A percentile compares a stretch with the other conserved stretches of the same genome.
Conservation (phyloP, 176 grass and related monocot species). For the Eremochloa ophiuroides region DNA sequence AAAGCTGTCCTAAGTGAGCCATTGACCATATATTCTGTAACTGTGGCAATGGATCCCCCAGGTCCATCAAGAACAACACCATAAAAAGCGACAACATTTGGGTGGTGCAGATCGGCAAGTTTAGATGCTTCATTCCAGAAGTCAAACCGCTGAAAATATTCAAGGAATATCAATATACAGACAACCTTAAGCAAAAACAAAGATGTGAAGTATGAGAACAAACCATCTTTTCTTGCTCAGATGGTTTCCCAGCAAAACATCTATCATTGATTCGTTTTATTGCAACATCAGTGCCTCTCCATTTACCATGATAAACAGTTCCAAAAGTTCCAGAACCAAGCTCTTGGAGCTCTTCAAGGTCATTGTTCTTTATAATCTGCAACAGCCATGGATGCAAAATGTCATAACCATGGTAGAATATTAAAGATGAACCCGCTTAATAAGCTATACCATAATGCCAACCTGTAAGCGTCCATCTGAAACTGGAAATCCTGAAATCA, state of each 20-base stretch:
- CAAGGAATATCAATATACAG: constrained; percentile 12
- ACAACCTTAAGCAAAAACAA: not conserved
- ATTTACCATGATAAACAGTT: constrained; percentile 99
- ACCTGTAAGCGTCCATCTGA: constrained; percentile 87
- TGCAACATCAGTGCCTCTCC: constrained; percentile 95
- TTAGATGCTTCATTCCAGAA: constrained; percentile 99
- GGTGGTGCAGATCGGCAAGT: constrained; percentile 86
- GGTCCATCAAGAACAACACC: constrained; percentile 94
- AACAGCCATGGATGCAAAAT: constrained; percentile 19
- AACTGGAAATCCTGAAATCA: constrained; percentile 48
- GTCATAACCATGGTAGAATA: not conserved
- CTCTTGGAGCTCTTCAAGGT: constrained; percentile 91
- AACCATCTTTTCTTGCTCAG: constrained; percentile 95
- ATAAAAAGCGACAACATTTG: constrained; percentile 96
- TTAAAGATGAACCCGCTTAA: not conserved
- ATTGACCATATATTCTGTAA: constrained; percentile 99
- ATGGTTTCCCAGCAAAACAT: constrained; percentile 88
- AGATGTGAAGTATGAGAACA: constrained; percentile 2
- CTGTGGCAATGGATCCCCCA: constrained; percentile 83
- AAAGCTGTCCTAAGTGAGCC: constrained; percentile 86
- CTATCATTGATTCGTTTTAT: constrained; percentile 98
- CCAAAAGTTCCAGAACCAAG: constrained; percentile 97
- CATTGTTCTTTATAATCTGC: constrained; percentile 97
- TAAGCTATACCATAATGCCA: constrained; percentile 10
- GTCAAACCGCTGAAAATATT: constrained; percentile 63